Evolutionary conservation across 371 early-diverging fungal genomes (phyloP), one percentile per base, ranked within the genome.

Genomic region (Batkoa obscura): DNA sequence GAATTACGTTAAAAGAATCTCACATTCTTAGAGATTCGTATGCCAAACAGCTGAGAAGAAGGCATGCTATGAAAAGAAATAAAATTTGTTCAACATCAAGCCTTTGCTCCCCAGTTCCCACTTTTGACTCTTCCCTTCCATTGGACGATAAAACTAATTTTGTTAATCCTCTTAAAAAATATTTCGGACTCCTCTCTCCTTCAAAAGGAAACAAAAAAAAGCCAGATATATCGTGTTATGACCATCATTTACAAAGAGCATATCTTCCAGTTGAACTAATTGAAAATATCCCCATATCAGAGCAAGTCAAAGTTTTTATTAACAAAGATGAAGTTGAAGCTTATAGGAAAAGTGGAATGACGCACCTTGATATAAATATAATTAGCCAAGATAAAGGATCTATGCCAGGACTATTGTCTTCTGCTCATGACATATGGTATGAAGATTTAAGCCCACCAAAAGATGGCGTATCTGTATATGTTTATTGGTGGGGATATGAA

Each of bases 401-500:
- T 23, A 23, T 23, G 23, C 23, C 23, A 23, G 45, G 45, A 15
- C 45, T 23, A 15, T 45, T 45, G 15, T 45, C 45, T 5, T 13
- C 45, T 5, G 23, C 23, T 23, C 53, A 53, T 23, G 53, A 53
- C 23, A 12, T 53, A 9, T 53, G 53, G 53, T 53, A 53, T 38
- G 53, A 53, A 17, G 53, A 53, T 23, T 39, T 53, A 8, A 10
- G n/a, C 15, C 56, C 56, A 13, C 17, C 43, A 10, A 41, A 9
- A 42, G 56, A 55, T 43, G 42, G 12, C 2, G 56, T 55, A 43
- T 55, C 56, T 17, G 56, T 55, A 3, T 55, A 43, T 34, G 46
- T 45, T 3, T 55, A 55, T 23, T 55, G 56, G 56, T 55, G 56
- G 56, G 56, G 56, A 2, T 55, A 55, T 30, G 56, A 55, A 17